These are phyloP conservation scores for Clitopilus passeckerianus DNA, from an alignment of 768 basidiomycete species.

Conservation along the genomic window DNA sequence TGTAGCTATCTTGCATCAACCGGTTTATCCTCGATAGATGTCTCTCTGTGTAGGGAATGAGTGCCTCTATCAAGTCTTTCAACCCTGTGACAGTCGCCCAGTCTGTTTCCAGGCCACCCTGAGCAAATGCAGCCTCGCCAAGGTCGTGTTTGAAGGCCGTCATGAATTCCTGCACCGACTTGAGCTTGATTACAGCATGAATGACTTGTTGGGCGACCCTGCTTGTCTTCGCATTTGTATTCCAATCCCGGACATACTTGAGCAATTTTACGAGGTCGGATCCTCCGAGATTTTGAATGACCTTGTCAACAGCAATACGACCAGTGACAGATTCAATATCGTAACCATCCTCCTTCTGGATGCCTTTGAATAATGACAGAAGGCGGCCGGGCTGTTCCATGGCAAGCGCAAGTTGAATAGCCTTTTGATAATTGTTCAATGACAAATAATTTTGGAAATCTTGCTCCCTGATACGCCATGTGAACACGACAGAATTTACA, in stretches of 20 bases:
- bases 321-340: slow-evolving; percentile 54
- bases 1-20: slow-evolving; percentile 91
- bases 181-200: slow-evolving; percentile 74
- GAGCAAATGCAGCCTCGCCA: slow-evolving; percentile 24
- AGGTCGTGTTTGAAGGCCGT: slow-evolving; percentile 52
- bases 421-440: slow-evolving; percentile 84
- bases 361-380: slow-evolving; percentile 68
- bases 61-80: slow-evolving; percentile 76
- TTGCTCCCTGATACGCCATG: slow-evolving; percentile 73
- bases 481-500: not conserved
- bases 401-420: slow-evolving; percentile 86
- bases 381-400: slow-evolving; percentile 93
- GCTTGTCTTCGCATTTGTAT: slow-evolving; percentile 87
- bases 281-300: slow-evolving; percentile 66
- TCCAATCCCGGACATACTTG: slow-evolving; percentile 87
- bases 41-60: slow-evolving; percentile 93
- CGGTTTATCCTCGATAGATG: slow-evolving; percentile 84
- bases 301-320: slow-evolving; percentile 69
- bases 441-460: slow-evolving; percentile 89
- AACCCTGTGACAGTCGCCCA: slow-evolving; percentile 27
- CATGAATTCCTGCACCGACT: slow-evolving; percentile 69
- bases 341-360: slow-evolving; percentile 26
- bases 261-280: slow-evolving; percentile 79
- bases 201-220: slow-evolving; percentile 81
- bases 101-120: slow-evolving; percentile 6